A percentile compares a stretch with the other conserved stretches of the same genome.
phyloP scores from a whole-genome alignment of 441 rosid genomes.

The Macaranga tanarius region DNA sequence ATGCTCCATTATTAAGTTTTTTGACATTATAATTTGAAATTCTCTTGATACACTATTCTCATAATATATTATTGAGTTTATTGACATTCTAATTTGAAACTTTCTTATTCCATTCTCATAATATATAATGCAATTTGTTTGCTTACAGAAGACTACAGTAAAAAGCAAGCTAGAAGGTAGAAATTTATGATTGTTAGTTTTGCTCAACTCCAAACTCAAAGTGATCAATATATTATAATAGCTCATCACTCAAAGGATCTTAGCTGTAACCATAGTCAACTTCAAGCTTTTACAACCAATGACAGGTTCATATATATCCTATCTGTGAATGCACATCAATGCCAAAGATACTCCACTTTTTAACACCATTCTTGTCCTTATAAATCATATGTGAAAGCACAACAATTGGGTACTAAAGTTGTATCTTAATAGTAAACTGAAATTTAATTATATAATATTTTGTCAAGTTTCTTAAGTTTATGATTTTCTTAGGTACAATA shows the following conservation, averaged over 20 bases:
- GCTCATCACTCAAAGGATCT: neutral
- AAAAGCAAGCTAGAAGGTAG: too few relatives aligned
- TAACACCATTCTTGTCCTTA: neutral
- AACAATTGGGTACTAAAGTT: neutral
- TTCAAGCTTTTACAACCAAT: neutral
- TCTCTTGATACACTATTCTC: too few relatives aligned
- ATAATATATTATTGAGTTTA: neutral
- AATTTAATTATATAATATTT: neutral
- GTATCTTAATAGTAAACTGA: neutral
- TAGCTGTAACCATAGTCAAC: neutral
- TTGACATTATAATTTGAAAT: too few relatives aligned
- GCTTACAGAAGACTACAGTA: too few relatives aligned
- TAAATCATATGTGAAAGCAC: neutral
- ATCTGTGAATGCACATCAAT: neutral
- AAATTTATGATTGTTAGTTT: neutral
- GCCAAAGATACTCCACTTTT: neutral
- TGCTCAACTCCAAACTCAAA: neutral
- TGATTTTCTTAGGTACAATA: constrained; percentile 66
- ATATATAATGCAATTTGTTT: too few relatives aligned
- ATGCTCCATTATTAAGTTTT: too few relatives aligned
- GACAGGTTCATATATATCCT: neutral
- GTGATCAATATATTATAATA: too few relatives aligned
- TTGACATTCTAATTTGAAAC: neutral
- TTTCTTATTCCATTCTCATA: neutral
- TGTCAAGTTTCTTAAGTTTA: neutral